phyloP scores from a whole-genome alignment of 2,329 filamentous ascomycete genomes.

The Penicillium sp. region DNA sequence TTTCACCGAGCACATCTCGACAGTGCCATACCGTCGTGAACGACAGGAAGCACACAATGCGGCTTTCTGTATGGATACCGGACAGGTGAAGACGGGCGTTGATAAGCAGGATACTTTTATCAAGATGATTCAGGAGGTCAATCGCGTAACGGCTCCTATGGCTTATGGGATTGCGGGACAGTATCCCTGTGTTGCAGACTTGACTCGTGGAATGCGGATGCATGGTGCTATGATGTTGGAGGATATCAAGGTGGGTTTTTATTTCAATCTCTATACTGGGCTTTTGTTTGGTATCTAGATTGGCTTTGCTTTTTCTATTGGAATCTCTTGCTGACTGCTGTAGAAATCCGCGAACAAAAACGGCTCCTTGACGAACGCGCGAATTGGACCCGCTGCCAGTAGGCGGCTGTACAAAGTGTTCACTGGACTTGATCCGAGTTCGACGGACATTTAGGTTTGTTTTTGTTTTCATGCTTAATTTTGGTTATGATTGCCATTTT shows the following conservation, averaged over 20 bases:
- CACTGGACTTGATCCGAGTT: conserved; percentile 46
- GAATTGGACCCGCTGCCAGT: conserved; percentile 50
- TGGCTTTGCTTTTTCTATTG: background rate
- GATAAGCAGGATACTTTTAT: conserved; percentile 66
- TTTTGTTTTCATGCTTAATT: background rate
- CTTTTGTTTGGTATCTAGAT: background rate
- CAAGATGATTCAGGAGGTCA: conserved; percentile 74
- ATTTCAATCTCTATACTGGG: background rate
- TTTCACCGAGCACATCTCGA: conserved; percentile 78
- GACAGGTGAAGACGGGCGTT: conserved; percentile 71
- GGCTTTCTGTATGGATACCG: conserved; percentile 75
- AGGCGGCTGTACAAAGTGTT: conserved; percentile 52
- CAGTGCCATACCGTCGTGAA: conserved; percentile 65
- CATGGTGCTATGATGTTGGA: conserved; percentile 64
- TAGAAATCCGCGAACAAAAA: conserved; percentile 52
- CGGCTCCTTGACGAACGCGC: conserved; percentile 46
- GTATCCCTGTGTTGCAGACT: conserved; percentile 58
- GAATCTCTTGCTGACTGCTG: background rate
- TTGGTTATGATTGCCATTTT: conserved; percentile 1
- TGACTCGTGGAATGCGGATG: conserved; percentile 60
- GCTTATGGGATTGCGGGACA: conserved; percentile 67
- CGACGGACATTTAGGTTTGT: conserved; percentile 43
- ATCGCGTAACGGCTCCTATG: conserved; percentile 68
- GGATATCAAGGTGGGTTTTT: conserved; percentile 49
- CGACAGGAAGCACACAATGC: conserved; percentile 50